phyloP scores from a whole-genome alignment of 495 filamentous ascomycete species.

The Podospora tetraspora region DNA sequence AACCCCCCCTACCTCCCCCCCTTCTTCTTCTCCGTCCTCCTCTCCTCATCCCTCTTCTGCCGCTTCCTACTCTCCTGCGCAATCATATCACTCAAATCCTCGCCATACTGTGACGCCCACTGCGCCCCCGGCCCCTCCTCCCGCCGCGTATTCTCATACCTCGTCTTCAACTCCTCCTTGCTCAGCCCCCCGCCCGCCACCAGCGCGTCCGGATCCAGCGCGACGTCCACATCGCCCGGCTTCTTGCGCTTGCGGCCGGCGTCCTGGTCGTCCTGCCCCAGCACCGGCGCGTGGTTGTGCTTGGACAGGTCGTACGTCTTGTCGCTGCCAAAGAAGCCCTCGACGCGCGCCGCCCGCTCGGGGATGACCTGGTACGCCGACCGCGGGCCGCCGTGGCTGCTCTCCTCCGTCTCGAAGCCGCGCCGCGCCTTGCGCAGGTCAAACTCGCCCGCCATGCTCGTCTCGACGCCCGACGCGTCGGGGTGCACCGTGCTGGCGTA shows the following conservation, averaged over 20 bases:
- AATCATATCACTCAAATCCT: constrained; percentile 96
- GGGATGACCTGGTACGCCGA: constrained; percentile 86
- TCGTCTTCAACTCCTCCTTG: constrained; percentile 49
- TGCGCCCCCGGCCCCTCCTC: constrained; percentile 60
- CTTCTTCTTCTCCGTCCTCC: constrained; percentile 45
- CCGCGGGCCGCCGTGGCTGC: constrained; percentile 52
- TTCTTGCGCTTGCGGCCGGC: constrained; percentile 78
- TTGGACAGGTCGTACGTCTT: constrained; percentile 76
- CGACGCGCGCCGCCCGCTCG: constrained; percentile 72
- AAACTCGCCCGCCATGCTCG: constrained; percentile 78
- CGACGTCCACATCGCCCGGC: constrained; percentile 89
- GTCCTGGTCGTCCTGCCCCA: constrained; percentile 74
- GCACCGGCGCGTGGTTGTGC: constrained; percentile 43
- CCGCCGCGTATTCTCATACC: constrained; percentile 72
- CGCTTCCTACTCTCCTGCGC: constrained; percentile 86
- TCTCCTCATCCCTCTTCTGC: constrained; percentile 79
- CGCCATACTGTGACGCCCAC: constrained; percentile 66
- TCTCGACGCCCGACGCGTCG: constrained; percentile 49
- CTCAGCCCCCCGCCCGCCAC: constrained; percentile 64
- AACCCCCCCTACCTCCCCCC: constrained; percentile 1
- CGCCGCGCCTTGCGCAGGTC: constrained; percentile 83
- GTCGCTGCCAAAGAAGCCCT: constrained; percentile 95
- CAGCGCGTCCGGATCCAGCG: constrained; percentile 76
- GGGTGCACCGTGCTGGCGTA: constrained; percentile 69
- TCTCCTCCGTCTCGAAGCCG: constrained; percentile 86